phyloP scores from a whole-genome alignment of 306 rosid species.

The Cicer arietinum region DNA sequence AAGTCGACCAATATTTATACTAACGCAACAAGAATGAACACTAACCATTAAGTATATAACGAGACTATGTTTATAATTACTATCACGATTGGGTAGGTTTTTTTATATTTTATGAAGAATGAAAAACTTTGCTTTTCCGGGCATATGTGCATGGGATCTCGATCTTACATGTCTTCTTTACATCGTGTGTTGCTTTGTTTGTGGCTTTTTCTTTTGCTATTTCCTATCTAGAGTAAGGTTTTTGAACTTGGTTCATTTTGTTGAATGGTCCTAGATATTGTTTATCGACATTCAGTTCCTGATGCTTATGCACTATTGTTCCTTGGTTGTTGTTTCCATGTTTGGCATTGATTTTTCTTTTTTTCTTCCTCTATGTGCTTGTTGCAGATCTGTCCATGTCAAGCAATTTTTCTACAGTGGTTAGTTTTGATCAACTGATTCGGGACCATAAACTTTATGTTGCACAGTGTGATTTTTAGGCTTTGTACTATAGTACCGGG shows the following conservation, averaged over 20 bases:
- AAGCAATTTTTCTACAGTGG: constrained; percentile 75
- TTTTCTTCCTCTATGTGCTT: constrained; percentile 44
- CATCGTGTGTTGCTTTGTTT: constrained; percentile 30
- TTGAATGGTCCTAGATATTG: constrained; percentile 36
- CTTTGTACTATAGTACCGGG: constrained; percentile 22
- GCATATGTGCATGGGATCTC: constrained; percentile 15
- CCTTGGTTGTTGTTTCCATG: constrained; percentile 14
- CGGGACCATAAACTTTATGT: constrained; percentile 37
- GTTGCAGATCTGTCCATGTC: constrained; percentile 72
- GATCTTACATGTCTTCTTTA: constrained; percentile 12
- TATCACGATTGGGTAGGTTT: not conserved
- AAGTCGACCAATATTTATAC: constrained; percentile 9
- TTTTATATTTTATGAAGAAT: constrained; percentile 14
- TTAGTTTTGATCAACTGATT: constrained; percentile 53
- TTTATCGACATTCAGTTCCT: constrained; percentile 10
- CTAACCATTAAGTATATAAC: constrained; percentile 10
- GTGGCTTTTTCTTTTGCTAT: constrained; percentile 9
- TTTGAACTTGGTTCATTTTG: constrained; percentile 28
- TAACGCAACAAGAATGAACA: not conserved
- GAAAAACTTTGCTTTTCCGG: constrained; percentile 13
- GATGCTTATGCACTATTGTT: constrained; percentile 34
- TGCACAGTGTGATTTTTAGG: constrained; percentile 41
- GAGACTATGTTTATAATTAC: constrained; percentile 2
- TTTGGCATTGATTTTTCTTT: constrained; percentile 52
- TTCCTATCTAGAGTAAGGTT: constrained; percentile 36